Base-by-base conservation (phyloP, 495 filamentous ascomycete species). In the Aspergillus incahuasiensis region DNA sequence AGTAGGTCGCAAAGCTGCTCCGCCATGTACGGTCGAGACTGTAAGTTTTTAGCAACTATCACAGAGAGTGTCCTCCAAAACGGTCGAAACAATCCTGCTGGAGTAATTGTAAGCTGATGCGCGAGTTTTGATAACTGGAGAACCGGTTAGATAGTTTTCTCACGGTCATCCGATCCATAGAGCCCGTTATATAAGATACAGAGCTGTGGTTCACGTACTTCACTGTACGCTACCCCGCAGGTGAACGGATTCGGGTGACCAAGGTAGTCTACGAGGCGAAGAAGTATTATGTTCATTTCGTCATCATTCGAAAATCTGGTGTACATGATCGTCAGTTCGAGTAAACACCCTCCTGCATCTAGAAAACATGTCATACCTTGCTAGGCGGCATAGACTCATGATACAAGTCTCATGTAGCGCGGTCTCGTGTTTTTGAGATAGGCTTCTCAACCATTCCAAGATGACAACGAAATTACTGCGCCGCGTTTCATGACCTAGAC, bases 1-100 rank as follows among this genome's bases (percentile, higher is more conserved):
- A 95, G 73, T 35, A 97, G 64, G 56, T 95, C 89, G 18, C 91
- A 88, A 16, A 98, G 75, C 35, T 86, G 76, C 57, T 90, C 86
- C 7, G 85, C 85, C 61, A 89, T 88, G 63, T 95, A 87, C 38
- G 95, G 94, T 43, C 85, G 84, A 48, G 81, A 79, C 19, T 85
- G 80, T 30, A 97, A 68, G 57, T 96, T 89, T 66, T 91, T 91
- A 15, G 91, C 85, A 2, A 90, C 87, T 6, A 80, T 79, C 44
- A 89, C 81, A 6, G 90, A 89, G 43, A 98, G 76, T 16, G 78
- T 92, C 58, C 81, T 79, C 91, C 91, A 97, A 67, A 88, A 97
- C 7, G 92, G 92, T 44, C 82, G 81, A 59, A 97, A 86, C 0
- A 97, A 67, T 25, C 82, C 81, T 39, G 79, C 76, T 12, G 85